A percentile compares a stretch with the other conserved stretches of the same genome.
phyloP scores from a whole-genome alignment of 768 basidiomycete species.

The Agaricus blazei region DNA sequence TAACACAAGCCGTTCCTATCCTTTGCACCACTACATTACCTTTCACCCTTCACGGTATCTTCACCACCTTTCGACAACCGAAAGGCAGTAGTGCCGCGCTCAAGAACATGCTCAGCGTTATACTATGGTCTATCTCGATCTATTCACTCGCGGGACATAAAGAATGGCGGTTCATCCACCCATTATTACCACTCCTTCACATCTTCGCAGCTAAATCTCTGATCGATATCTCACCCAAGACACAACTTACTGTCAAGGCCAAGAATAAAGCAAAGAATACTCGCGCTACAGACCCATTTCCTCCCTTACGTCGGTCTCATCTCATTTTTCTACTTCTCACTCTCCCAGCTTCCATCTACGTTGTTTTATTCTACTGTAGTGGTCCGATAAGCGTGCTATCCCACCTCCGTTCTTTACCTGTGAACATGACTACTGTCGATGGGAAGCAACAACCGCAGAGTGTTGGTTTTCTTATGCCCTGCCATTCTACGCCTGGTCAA shows the following conservation, averaged over 20 bases:
- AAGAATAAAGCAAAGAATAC: not conserved
- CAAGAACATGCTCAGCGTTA: slow-evolving; percentile 39
- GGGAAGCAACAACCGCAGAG: slow-evolving; percentile 18
- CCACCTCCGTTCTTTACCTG: slow-evolving; percentile 54
- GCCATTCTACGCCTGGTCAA: slow-evolving; percentile 93
- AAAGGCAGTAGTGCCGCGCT: slow-evolving; percentile 23
- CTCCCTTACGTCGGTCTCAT: slow-evolving; percentile 30
- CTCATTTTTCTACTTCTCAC: slow-evolving; percentile 45
- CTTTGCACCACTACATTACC: slow-evolving; percentile 71
- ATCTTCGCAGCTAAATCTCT: slow-evolving; percentile 73
- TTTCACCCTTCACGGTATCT: slow-evolving; percentile 61
- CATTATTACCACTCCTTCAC: slow-evolving; percentile 80
- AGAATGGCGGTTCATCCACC: slow-evolving; percentile 97
- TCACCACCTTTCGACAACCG: slow-evolving; percentile 23
- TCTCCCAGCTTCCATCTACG: slow-evolving; percentile 61
- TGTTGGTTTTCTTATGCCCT: slow-evolving; percentile 89
- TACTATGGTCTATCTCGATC: slow-evolving; percentile 57
- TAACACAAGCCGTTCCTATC: slow-evolving; percentile 82
- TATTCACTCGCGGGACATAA: slow-evolving; percentile 90
- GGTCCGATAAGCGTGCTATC: slow-evolving; percentile 76
- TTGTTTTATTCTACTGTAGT: slow-evolving; percentile 69
- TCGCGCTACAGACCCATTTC: slow-evolving; percentile 3
- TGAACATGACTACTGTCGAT: slow-evolving; percentile 34
- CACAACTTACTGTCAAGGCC: not conserved
- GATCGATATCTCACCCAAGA: slow-evolving; percentile 35